Evolutionary conservation across 164 flowering plant species (phyloP).

Genomic region (Malania oleifera): DNA sequence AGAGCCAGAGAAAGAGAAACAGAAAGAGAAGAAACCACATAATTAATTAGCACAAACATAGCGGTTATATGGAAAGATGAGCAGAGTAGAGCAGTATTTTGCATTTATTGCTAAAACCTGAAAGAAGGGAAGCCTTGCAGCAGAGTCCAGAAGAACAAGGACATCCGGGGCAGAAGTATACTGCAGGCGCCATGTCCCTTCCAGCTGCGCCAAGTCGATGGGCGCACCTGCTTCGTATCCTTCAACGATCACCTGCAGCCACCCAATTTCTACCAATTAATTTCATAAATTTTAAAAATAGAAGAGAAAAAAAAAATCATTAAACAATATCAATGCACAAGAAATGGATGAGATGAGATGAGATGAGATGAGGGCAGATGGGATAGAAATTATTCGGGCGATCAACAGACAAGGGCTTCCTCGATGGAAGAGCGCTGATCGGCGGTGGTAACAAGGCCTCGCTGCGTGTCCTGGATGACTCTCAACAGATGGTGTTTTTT

Average conservation of each 20-base stretch:
- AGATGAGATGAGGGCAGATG: background rate
- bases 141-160: slow-evolving; percentile 69
- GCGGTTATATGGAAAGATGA: too few relatives aligned
- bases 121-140: slow-evolving; percentile 68
- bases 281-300: background rate
- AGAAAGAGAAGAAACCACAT: background rate
- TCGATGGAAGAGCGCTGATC: slow-evolving; percentile 78
- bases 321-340: background rate
- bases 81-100: too few relatives aligned
- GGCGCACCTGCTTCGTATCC: slow-evolving; percentile 49
- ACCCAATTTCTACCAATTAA: background rate
- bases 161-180: slow-evolving; percentile 97
- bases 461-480: slow-evolving; percentile 65
- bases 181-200: slow-evolving; percentile 98
- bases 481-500: slow-evolving; percentile 57
- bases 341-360: background rate
- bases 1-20: background rate
- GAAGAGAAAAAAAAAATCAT: background rate
- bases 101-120: slow-evolving; percentile 37
- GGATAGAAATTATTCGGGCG: too few relatives aligned
- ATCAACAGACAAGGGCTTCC: slow-evolving; percentile 73
- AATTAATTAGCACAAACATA: too few relatives aligned
- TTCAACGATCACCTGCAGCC: slow-evolving; percentile 63
- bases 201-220: slow-evolving; percentile 51
- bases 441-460: slow-evolving; percentile 63